Evolutionary conservation across 2,329 filamentous ascomycete genomes (phyloP).

Genomic region (Cladosporium sp.): DNA sequence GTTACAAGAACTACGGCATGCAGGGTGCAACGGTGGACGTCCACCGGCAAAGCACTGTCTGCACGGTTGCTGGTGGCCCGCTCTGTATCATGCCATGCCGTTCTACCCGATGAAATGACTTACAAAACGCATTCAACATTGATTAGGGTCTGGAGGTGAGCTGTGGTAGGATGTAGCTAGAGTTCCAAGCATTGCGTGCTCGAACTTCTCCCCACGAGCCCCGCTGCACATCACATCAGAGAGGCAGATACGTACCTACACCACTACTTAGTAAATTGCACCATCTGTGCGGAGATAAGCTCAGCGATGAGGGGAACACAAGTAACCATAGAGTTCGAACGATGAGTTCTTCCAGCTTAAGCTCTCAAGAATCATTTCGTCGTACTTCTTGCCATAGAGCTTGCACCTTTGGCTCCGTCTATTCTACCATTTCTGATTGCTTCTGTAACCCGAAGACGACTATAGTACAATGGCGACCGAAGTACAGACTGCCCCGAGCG

Average conservation of each 20-base stretch:
- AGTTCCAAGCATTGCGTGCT: constrained; percentile 5
- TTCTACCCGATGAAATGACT: background rate
- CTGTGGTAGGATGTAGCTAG: background rate
- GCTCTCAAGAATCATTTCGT: background rate
- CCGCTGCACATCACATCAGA: background rate
- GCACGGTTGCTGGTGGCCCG: background rate
- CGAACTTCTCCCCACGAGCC: background rate
- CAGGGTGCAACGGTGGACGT: too few species aligned
- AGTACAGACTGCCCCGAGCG: background rate
- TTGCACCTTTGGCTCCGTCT: background rate
- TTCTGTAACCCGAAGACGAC: too few species aligned
- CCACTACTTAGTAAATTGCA: background rate
- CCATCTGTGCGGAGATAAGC: background rate
- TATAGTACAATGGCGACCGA: background rate
- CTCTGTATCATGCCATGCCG: background rate
- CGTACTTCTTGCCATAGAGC: background rate
- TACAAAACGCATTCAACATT: background rate
- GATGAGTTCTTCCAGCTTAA: background rate
- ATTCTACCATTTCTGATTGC: too few species aligned
- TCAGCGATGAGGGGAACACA: background rate
- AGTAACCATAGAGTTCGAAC: background rate
- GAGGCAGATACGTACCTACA: background rate
- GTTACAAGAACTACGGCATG: too few species aligned
- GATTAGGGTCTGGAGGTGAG: background rate
- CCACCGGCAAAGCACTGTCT: too few species aligned